A percentile compares a stretch with the other conserved stretches of the same genome.
Evolutionary conservation across 2,329 filamentous ascomycete genomes (phyloP).

Genomic region (Daldinia sp.): DNA sequence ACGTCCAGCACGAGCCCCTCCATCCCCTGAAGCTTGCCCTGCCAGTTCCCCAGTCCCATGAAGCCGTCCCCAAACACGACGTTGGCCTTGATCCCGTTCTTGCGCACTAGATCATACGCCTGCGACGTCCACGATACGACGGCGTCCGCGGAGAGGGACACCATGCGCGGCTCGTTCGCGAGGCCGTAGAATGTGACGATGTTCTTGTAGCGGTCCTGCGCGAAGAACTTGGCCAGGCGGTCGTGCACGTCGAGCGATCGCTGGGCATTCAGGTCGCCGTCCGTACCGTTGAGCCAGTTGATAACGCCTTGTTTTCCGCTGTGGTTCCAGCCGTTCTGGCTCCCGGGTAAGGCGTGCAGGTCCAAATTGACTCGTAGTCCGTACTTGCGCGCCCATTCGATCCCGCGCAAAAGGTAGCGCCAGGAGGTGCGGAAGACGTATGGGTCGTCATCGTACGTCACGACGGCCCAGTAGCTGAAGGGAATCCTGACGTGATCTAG

Average conservation of each 20-base stretch:
- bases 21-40: constrained; percentile 80
- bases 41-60: constrained; percentile 90
- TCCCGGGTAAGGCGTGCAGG: constrained; percentile 89
- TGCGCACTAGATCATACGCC: constrained; percentile 78
- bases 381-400: constrained; percentile 94
- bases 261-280: constrained; percentile 82
- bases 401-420: constrained; percentile 91
- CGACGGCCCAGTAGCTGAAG: constrained; percentile 94
- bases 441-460: constrained; percentile 85
- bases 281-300: constrained; percentile 89
- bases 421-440: constrained; percentile 89
- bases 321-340: constrained; percentile 98
- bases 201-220: constrained; percentile 92
- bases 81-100: constrained; percentile 78
- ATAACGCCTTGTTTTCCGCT: constrained; percentile 85
- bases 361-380: constrained; percentile 94
- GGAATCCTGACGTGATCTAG: constrained; percentile 97
- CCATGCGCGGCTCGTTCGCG: constrained; percentile 94
- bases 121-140: constrained; percentile 85
- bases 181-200: constrained; percentile 93
- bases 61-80: constrained; percentile 96
- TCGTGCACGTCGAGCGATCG: constrained; percentile 89
- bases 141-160: constrained; percentile 70
- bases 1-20: constrained; percentile 89
- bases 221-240: constrained; percentile 89